Conservation (phyloP, 306 rosid genomes). For the Casuarina glauca region DNA sequence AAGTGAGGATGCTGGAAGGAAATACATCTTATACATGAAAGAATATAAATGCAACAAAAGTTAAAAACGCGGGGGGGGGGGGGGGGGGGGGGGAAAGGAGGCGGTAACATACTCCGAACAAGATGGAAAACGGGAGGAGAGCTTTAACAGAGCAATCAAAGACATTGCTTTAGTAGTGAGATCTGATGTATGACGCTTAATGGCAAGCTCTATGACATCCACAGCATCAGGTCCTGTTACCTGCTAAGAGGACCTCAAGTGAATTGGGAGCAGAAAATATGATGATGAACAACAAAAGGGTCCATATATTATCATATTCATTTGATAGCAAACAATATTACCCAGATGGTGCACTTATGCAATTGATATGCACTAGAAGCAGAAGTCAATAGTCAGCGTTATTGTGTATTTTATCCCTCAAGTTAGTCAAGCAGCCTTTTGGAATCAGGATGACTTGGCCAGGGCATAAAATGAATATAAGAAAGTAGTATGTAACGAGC, state of each 20-base stretch:
- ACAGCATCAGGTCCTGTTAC: slow-evolving; percentile 89
- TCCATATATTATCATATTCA: background rate
- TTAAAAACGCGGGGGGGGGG: slow-evolving; percentile 9
- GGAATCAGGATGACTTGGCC: background rate
- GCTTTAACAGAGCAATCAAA: slow-evolving; percentile 83
- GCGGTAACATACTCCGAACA: slow-evolving; percentile 75
- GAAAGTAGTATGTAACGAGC: background rate
- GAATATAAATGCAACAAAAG: slow-evolving; percentile 21
- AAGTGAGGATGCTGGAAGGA: slow-evolving; percentile 20
- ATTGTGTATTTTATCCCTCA: slow-evolving; percentile 5
- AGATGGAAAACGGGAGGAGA: slow-evolving; percentile 94
- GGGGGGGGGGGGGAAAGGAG: slow-evolving; percentile 13
- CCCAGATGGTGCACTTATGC: background rate
- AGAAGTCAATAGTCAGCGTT: background rate
- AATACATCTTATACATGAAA: slow-evolving; percentile 9
- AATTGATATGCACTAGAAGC: background rate
- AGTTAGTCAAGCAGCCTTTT: background rate
- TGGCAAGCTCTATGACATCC: slow-evolving; percentile 69
- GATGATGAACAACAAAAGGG: slow-evolving; percentile 4
- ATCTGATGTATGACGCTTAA: slow-evolving; percentile 69
- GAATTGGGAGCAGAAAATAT: background rate
- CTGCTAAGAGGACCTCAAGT: slow-evolving; percentile 43
- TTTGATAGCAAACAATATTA: background rate
- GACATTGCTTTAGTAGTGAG: slow-evolving; percentile 90
- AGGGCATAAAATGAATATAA: background rate